Conservation (phyloP, 371 early-diverging fungal species). For the Mortierella sp. region DNA sequence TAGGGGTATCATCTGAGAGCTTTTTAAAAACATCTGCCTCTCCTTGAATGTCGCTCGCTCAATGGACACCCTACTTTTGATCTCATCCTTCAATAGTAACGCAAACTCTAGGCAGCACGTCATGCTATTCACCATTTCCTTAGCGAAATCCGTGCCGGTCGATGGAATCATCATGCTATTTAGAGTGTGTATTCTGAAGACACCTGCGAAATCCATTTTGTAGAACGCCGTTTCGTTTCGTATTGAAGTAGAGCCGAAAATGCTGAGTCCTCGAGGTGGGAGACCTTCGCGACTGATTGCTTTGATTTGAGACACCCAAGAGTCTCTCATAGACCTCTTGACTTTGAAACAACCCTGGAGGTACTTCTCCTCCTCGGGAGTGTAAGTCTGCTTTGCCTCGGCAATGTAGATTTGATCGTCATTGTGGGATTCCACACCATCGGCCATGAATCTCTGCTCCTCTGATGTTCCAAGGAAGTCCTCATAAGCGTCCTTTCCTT, state of each 20-base stretch:
- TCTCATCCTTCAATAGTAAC: neutral
- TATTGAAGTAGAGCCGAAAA: conserved; percentile 21
- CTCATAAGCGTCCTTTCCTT: conserved; percentile 1
- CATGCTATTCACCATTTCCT: neutral
- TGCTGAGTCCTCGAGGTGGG: conserved; percentile 4
- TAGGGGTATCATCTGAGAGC: no score
- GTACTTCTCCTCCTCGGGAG: neutral
- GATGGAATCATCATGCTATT: conserved; percentile 5
- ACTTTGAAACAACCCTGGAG: conserved; percentile 7
- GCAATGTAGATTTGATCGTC: conserved; percentile 28
- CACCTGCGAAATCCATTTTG: conserved; percentile 15
- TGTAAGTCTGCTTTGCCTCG: neutral
- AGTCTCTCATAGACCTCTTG: conserved; percentile 11
- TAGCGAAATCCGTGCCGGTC: neutral
- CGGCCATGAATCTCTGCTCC: conserved; percentile 6
- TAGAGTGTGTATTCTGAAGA: neutral
- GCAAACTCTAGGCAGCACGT: neutral
- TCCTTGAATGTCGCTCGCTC: no score
- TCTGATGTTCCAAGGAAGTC: neutral
- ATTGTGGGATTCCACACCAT: conserved; percentile 12
- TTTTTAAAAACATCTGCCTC: no score
- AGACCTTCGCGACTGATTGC: neutral
- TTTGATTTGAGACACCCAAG: conserved; percentile 18
- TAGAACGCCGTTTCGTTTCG: conserved; percentile 16
- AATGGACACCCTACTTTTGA: no score